These are phyloP conservation scores for Craspedostauros australis DNA, from an alignment of 108 stramenopile genomes.

Conservation along the genomic window DNA sequence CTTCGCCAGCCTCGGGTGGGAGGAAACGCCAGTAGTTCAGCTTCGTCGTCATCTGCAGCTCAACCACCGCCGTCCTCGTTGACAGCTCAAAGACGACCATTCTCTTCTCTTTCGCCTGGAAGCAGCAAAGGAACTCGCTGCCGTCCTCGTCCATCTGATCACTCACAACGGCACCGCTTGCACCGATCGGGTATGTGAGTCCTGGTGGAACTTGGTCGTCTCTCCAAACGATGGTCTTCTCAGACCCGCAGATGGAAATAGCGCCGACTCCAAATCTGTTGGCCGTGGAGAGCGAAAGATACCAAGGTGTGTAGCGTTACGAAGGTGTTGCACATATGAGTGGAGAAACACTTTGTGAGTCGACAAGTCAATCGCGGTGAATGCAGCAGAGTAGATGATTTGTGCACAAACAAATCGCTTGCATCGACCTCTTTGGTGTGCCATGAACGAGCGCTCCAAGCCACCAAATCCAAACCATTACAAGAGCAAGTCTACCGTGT, in stretches of 20 bases:
- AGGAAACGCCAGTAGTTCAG: conserved; percentile 88
- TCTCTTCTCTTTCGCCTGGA: conserved; percentile 81
- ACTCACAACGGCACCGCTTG: conserved; percentile 82
- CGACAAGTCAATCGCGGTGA: too few relatives aligned
- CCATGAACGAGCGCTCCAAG: too few relatives aligned
- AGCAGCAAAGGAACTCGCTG: conserved; percentile 85
- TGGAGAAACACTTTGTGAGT: too few relatives aligned
- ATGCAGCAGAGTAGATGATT: too few relatives aligned
- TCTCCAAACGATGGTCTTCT: conserved; percentile 83
- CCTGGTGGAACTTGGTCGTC: conserved; percentile 68
- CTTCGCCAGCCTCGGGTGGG: conserved; percentile 75
- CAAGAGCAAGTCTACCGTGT: too few relatives aligned
- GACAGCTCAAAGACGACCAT: conserved; percentile 81
- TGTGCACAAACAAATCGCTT: too few relatives aligned
- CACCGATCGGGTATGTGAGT: conserved; percentile 79
- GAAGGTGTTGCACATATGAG: too few relatives aligned
- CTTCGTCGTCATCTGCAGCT: conserved; percentile 90
- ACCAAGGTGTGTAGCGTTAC: too few relatives aligned
- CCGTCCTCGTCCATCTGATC: conserved; percentile 71
- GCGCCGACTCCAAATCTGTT: conserved; percentile 61
- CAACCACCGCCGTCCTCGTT: conserved; percentile 73
- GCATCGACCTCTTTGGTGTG: too few relatives aligned
- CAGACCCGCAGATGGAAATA: conserved; percentile 78
- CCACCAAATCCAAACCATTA: too few relatives aligned
- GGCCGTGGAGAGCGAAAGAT: conserved; percentile 7